Base-by-base conservation (phyloP, 371 early-diverging fungal species). In the Sporodiniella umbellata region DNA sequence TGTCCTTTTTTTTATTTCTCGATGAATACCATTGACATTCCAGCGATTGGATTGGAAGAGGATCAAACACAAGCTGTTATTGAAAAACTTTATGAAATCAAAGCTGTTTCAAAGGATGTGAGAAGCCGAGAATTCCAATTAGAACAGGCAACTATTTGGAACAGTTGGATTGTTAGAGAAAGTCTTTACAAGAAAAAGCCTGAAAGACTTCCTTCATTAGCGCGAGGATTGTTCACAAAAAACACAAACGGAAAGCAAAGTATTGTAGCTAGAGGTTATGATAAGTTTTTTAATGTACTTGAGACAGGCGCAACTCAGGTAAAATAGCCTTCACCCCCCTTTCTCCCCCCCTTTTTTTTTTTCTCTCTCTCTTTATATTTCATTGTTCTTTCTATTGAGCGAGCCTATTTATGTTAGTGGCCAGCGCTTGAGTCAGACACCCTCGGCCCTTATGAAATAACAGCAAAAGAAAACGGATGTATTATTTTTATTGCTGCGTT, bases 391-490 rank as follows among this genome's bases (percentile, higher is more conserved):
- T n/a, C n/a, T n/a, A n/a, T n/a, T n/a, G n/a, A n/a, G n/a, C n/a
- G n/a, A n/a, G n/a, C n/a, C n/a, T n/a, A n/a, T n/a, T n/a, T n/a
- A n/a, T n/a, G n/a, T n/a, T n/a, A 81, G 63, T 84, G 85, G 86
- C 62, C 72, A 8, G 64, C 66, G 23, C 63, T 95, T 12, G 62
- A 69, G 26, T 48, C 38, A 4, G 62, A 88, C 10, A 91, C 93
- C 0, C 37, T 51, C 5, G 94, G 92, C 0, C 98, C 98, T 2
- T 97, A 89, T 58, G 91, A 95, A 63, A 78, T 93, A 10, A 94
- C 94, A 0, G 74, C 90, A 31, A 97, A 97, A 69, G 96, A 97
- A 59, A 96, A 97, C 59, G 98, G 98, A 10, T 97, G 98, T 60
- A 88, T 97, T 51, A 93, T 95, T 31, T 89, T 93, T 45, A 83